A percentile compares a stretch with the other conserved stretches of the same genome.
These are phyloP conservation scores for Xylariaceae sp. DNA, from an alignment of 2,329 filamentous ascomycete species.

Conservation along the genomic window DNA sequence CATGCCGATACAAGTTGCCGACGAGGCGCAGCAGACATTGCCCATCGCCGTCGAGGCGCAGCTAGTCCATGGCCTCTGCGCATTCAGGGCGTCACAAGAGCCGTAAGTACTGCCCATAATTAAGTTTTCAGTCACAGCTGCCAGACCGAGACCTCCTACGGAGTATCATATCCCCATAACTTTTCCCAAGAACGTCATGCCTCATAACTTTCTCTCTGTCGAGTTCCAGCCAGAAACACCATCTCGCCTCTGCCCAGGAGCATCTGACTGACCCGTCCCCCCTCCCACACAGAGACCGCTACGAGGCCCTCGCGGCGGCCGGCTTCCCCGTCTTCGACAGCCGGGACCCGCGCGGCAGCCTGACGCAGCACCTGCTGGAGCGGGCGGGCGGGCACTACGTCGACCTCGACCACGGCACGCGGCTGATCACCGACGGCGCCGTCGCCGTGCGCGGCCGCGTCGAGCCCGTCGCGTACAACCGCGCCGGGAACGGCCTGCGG, in stretches of 20 bases:
- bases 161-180: too few species aligned
- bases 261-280: not conserved
- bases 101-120: too few species aligned
- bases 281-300: conserved; percentile 25
- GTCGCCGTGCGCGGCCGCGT: conserved; percentile 23
- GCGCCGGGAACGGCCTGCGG: conserved; percentile 21
- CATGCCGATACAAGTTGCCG: conserved; percentile 11
- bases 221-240: not conserved
- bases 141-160: too few species aligned
- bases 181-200: too few species aligned
- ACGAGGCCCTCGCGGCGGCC: conserved; percentile 21
- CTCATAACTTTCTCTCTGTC: too few species aligned
- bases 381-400: conserved; percentile 32
- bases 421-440: conserved; percentile 24
- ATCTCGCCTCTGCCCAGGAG: not conserved
- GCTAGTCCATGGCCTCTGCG: conserved; percentile 14
- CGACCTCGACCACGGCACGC: conserved; percentile 29
- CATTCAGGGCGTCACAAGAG: conserved; percentile 14
- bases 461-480: conserved; percentile 25
- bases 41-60: conserved; percentile 17
- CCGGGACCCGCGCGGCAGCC: conserved; percentile 12
- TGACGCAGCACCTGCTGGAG: conserved; percentile 28
- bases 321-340: conserved; percentile 31
- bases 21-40: conserved; percentile 11
- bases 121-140: too few species aligned